Evolutionary conservation across 2,329 filamentous ascomycete species (phyloP), one percentile per base, ranked within the genome.

Genomic region (Penicillium occitanis): DNA sequence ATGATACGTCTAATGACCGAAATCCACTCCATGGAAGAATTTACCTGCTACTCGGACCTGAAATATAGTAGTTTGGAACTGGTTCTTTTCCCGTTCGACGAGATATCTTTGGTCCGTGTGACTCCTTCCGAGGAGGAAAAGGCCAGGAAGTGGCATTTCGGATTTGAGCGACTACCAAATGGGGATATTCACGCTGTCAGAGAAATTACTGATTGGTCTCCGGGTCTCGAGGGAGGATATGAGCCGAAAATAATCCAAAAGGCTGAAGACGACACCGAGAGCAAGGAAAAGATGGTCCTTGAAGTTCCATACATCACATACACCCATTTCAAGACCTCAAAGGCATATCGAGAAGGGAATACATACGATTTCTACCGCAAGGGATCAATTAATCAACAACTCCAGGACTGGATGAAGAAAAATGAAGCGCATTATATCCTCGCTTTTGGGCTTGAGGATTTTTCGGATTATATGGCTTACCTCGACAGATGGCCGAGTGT

Each of bases 241-340:
- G 55, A 65, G 19, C 14, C 57, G 7, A 46, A 19, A 11, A 33
- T 25, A 37, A 17, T 55, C 19, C 46, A 25, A 33, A 42, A 48
- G n/a, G 14, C 11, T 14, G 33, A 19, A 10, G 17, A 22, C n/a
- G 13, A 30, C 13, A 3, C 35, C 11, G 13, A 48, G 14, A 40
- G 53, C 7, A n/a, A 46, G 4, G 37, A 48, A 14, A 22, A 3
- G 5, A 61, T 65, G 35, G 28, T 10, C 2, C 63, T 65, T 19
- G 25, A 65, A 22, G n/a, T 65, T 28, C 63, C 63, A 17, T 65
- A 65, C 17, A 65, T 65, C 46, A 55, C 57, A 11, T 65, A 65
- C 46, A 44, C 37, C 19, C 44, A 65, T 65, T 65, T 48, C 37
- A 61, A 55, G 28, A n/a, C 44, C 7, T 65, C 63, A n/a, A 22